Evolutionary conservation across 768 basidiomycete species (phyloP).

Genomic region (Porphyrellus cyaneotinctus): DNA sequence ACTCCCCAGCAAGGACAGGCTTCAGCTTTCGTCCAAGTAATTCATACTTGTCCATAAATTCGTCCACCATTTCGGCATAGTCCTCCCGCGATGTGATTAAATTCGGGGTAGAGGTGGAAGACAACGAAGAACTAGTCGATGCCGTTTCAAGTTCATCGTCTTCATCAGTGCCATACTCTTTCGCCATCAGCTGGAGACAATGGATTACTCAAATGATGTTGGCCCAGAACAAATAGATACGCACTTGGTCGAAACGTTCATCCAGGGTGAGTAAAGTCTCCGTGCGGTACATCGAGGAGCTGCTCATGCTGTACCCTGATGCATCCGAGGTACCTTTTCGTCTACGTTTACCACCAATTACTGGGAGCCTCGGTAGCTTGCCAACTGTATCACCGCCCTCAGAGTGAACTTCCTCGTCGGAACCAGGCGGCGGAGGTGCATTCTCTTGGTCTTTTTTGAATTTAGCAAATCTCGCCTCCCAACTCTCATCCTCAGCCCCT

Average conservation of each 20-base stretch:
- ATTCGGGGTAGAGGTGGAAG: slow-evolving; percentile 64
- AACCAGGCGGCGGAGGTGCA: slow-evolving; percentile 30
- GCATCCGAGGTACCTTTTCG: slow-evolving; percentile 77
- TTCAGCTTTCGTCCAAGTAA: slow-evolving; percentile 84
- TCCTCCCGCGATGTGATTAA: slow-evolving; percentile 81
- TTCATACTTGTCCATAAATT: slow-evolving; percentile 91
- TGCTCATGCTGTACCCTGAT: slow-evolving; percentile 96
- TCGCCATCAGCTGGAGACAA: slow-evolving; percentile 59
- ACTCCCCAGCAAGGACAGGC: slow-evolving; percentile 67
- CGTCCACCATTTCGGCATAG: slow-evolving; percentile 87
- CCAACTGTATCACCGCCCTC: slow-evolving; percentile 83
- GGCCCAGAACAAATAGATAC: slow-evolving; percentile 15
- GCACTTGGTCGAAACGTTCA: slow-evolving; percentile 89
- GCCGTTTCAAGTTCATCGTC: slow-evolving; percentile 49
- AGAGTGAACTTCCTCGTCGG: slow-evolving; percentile 51
- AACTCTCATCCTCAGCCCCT: slow-evolving; percentile 38
- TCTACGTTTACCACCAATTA: slow-evolving; percentile 72
- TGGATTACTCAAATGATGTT: not conserved
- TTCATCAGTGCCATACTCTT: slow-evolving; percentile 67
- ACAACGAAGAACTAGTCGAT: slow-evolving; percentile 33
- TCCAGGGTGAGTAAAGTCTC: slow-evolving; percentile 85
- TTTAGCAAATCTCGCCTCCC: slow-evolving; percentile 77
- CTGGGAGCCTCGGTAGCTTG: slow-evolving; percentile 68
- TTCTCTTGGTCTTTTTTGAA: slow-evolving; percentile 60
- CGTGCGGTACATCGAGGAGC: slow-evolving; percentile 92